Evolutionary conservation across 2,329 filamentous ascomycete species (phyloP), one percentile per base, ranked within the genome.

Genomic region (Orbilia blumenaviensis): DNA sequence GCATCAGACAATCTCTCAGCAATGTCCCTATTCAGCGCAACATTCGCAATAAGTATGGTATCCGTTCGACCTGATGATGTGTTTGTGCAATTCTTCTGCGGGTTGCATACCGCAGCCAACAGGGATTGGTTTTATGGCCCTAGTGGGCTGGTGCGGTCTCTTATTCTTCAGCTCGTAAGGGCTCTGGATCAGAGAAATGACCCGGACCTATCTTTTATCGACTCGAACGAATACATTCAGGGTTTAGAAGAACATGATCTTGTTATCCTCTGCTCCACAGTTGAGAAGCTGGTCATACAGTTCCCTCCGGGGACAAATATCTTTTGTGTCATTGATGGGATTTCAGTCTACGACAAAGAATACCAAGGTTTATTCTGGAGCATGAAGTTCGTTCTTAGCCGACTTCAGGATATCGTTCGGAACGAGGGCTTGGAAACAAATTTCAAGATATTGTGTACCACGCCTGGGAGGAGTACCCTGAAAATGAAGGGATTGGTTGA

Each of bases 81-180:
- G 23, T 54, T 54, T n/a, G 3, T 36, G 2, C 48, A 54, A 34
- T 54, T 54, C 48, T 54, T 54, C 21, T 54, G 48, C 29, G 48
- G 48, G 3, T 14, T 54, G 23, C 48, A 54, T 36, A 54, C 48
- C 14, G 34, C 48, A 10, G 9, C n/a, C 3, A n/a, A n/a, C n/a
- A 54, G 48, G n/a, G 48, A 54, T 36, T 54, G 48, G 48, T 54
- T 54, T 54, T 54, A 54, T n/a, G 48, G 48, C 27, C 48, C 48
- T 8, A 54, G 21, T 14, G 48, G 48, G 27, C 9, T 54, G n/a
- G 29, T 54, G 14, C 48, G 48, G 3, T 54, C 48, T 54, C n/a
- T 54, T 1, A 54, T 54, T 16, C 21, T 54, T n/a, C 48, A 54
- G 29, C 48, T 54, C 12, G 3, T 54, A 36, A 54, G 48, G 12